Base-by-base conservation (phyloP, 805 yeast species). In the Yarrowia sp. region DNA sequence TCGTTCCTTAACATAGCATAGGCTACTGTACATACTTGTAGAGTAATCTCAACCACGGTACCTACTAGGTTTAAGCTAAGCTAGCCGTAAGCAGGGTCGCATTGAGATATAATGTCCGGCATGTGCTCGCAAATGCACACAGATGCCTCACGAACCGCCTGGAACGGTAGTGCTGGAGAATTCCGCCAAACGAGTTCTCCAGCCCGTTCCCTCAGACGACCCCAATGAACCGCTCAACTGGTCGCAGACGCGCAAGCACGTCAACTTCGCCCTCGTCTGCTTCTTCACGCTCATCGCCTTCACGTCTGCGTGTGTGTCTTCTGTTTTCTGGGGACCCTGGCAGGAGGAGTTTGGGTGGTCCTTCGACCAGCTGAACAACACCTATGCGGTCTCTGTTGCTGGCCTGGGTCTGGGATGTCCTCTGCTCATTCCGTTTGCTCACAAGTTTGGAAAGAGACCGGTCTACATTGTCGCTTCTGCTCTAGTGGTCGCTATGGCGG, bases 201-300 rank as follows among this genome's bases (percentile, higher is more conserved):
- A 44, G 12, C 49, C 49, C 0, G 18, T n/a, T 7, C 49, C 49
- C 6, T 14, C 33, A 0, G 25, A n/a, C 6, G 49, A 44, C 6
- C 49, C 33, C 5, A 44, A 44, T 6, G 49, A 44, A 6, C 49
- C 49, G 22, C 49, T 44, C 22, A 44, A 44, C 16, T 44, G 49
- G 49, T 18, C 33, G 6, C 3, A 12, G 1, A 3, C 4, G 6
- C 49, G 49, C 33, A 44, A 44, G 7, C 49, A 44, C 18, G 3
- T 18, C 32, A 44, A 44, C 49, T 44, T 44, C 33, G 16, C 27
- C 18, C 49, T 44, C 22, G 49, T 44, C 16, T 44, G 49, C 13
- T 44, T 44, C 22, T 44, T 44, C 33, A 44, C 49, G 1, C 49
- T 44, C 24, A 44, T 44, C 10, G 49, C 33, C 32, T 44, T 44